These are phyloP conservation scores for Jackrogersella multiformis DNA, from an alignment of 495 filamentous ascomycete genomes.

Conservation along the genomic window DNA sequence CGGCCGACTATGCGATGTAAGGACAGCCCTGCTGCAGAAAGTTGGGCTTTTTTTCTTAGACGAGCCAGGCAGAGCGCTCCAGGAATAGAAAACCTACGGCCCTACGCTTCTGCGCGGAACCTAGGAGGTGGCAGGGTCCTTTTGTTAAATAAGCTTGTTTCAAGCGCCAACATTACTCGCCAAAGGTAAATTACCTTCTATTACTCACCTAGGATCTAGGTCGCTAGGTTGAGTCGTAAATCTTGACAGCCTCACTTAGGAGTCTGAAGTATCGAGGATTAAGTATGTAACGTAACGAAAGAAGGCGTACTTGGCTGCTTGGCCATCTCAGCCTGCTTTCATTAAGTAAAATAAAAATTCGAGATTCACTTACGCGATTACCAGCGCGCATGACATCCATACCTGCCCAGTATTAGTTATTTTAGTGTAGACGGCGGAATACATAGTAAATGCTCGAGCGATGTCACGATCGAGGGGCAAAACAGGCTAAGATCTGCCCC, in stretches of 20 bases:
- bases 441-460: too few species aligned
- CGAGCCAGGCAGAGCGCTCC: conserved; percentile 9
- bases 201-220: background rate
- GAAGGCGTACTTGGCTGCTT: too few species aligned
- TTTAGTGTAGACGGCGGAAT: too few species aligned
- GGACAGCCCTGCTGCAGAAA: conserved; percentile 17
- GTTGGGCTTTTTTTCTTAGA: background rate
- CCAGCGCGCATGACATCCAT: background rate
- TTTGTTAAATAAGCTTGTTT: conserved; percentile 39
- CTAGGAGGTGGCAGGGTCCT: conserved; percentile 18
- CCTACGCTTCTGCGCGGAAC: too few species aligned
- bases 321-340: background rate
- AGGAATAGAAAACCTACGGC: conserved; percentile 20
- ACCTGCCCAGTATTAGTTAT: background rate
- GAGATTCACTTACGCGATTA: background rate
- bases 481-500: conserved; percentile 9
- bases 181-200: too few species aligned
- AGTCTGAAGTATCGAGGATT: too few species aligned
- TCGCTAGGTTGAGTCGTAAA: too few species aligned
- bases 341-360: background rate
- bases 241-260: too few species aligned
- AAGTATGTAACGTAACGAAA: too few species aligned
- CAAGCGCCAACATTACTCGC: conserved; percentile 7
- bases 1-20: background rate
- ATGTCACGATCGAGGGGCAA: conserved; percentile 8